Conservation (phyloP, 768 basidiomycete species). For the Kwoniella botswanensis region DNA sequence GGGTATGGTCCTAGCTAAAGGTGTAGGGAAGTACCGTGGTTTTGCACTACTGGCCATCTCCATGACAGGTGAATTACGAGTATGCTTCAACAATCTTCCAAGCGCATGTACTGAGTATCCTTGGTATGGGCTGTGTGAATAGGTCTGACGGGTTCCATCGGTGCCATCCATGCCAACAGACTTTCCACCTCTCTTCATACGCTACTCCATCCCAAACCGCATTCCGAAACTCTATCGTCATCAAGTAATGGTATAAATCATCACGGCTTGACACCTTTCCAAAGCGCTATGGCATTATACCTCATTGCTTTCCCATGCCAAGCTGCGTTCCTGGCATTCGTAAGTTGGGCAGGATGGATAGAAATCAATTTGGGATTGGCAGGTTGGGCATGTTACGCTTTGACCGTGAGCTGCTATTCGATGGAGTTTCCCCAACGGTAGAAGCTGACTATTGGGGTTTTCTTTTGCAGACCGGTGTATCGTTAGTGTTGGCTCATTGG, state of each 20-base stretch:
- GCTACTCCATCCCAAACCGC: conserved; percentile 24
- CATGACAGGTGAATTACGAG: conserved; percentile 70
- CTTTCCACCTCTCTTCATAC: conserved; percentile 83
- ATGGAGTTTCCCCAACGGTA: not conserved
- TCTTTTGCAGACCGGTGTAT: conserved; percentile 67
- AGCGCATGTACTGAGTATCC: not conserved
- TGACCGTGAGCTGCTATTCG: conserved; percentile 68
- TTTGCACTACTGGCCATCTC: conserved; percentile 86
- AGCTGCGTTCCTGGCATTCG: conserved; percentile 71
- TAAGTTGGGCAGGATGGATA: conserved; percentile 77
- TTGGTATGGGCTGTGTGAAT: conserved; percentile 10
- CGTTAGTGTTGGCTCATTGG: conserved; percentile 69
- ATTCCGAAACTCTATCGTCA: conserved; percentile 11
- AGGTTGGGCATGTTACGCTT: conserved; percentile 71
- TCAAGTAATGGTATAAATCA: not conserved
- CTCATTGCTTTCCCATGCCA: conserved; percentile 80
- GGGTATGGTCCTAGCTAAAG: conserved; percentile 87
- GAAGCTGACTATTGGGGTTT: not conserved
- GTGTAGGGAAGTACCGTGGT: conserved; percentile 83
- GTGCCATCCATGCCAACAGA: conserved; percentile 84
- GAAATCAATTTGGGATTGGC: conserved; percentile 72
- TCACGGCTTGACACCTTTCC: conserved; percentile 58
- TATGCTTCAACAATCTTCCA: too few species aligned
- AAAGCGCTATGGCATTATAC: conserved; percentile 65
- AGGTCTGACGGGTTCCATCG: conserved; percentile 87